These are phyloP conservation scores for Diaporthe destruens DNA, from an alignment of 2,329 filamentous ascomycete genomes.

Conservation along the genomic window DNA sequence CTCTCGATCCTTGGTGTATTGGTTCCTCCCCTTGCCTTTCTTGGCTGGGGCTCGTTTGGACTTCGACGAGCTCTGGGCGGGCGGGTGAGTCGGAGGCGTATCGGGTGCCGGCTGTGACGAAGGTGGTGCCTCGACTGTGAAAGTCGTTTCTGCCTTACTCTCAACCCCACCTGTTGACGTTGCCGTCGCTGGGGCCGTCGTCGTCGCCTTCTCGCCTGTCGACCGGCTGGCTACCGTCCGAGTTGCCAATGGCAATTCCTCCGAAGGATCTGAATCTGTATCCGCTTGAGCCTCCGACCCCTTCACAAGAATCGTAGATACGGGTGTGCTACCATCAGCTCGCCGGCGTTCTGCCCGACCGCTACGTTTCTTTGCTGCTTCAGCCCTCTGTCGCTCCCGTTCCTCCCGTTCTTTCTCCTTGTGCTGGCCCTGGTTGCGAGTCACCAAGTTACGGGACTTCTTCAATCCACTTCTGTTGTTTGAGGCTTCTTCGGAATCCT, in stretches of 20 bases:
- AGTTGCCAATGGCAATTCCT: constrained; percentile 71
- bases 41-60: constrained; percentile 75
- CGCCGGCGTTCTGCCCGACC: constrained; percentile 84
- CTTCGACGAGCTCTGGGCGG: constrained; percentile 65
- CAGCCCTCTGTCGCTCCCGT: constrained; percentile 77
- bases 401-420: constrained; percentile 77
- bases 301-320: constrained; percentile 45
- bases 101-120: constrained; percentile 61
- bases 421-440: constrained; percentile 63
- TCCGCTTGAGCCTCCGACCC: constrained; percentile 53
- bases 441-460: constrained; percentile 68
- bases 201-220: constrained; percentile 34
- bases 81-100: constrained; percentile 57
- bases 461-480: constrained; percentile 66
- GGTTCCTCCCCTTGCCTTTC: constrained; percentile 80
- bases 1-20: constrained; percentile 84
- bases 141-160: constrained; percentile 42
- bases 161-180: constrained; percentile 38
- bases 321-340: constrained; percentile 75
- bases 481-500: constrained; percentile 80
- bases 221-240: constrained; percentile 52
- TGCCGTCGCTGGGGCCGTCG: constrained; percentile 39
- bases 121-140: constrained; percentile 56
- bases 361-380: constrained; percentile 84
- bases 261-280: constrained; percentile 78